Evolutionary conservation across 805 yeast genomes (phyloP).

Genomic region (Hanseniaspora thailandica): DNA sequence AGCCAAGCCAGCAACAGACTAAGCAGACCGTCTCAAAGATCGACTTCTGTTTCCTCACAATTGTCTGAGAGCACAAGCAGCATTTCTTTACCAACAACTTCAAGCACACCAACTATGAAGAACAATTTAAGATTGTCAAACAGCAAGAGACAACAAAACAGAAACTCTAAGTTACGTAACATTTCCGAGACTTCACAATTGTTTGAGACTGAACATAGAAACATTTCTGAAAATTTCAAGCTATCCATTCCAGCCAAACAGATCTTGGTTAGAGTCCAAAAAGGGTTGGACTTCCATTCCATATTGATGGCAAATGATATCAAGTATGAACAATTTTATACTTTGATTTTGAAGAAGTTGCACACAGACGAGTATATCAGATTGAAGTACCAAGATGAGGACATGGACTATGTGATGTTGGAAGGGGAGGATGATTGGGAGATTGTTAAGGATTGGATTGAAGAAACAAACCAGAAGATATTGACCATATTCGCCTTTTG

Average conservation of each 20-base stretch:
- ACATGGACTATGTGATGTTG: slow-evolving; percentile 81
- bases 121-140: slow-evolving; percentile 1
- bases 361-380: slow-evolving; percentile 35
- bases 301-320: slow-evolving; percentile 48
- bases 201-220: slow-evolving; percentile 29
- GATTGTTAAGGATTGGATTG: slow-evolving; percentile 64
- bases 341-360: slow-evolving; percentile 47
- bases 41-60: slow-evolving; percentile 7
- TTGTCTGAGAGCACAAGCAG: slow-evolving; percentile 1
- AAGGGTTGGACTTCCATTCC: slow-evolving; percentile 45
- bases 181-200: slow-evolving; percentile 1
- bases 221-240: slow-evolving; percentile 33
- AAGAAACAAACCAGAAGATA: slow-evolving; percentile 40
- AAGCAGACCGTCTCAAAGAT: slow-evolving; percentile 9
- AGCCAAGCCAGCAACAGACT: background rate
- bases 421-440: slow-evolving; percentile 80
- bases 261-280: slow-evolving; percentile 33
- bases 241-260: slow-evolving; percentile 31
- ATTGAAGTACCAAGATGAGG: slow-evolving; percentile 83
- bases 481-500: slow-evolving; percentile 34
- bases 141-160: slow-evolving; percentile 1
- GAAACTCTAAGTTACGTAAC: slow-evolving; percentile 11
- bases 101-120: background rate
- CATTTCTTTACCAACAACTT: background rate
- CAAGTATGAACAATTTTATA: slow-evolving; percentile 41